Percentiles rank a stretch among this genome's conserved stretches.
Conservation (phyloP, 1,139 yeast genomes). For the Candida sp. region DNA sequence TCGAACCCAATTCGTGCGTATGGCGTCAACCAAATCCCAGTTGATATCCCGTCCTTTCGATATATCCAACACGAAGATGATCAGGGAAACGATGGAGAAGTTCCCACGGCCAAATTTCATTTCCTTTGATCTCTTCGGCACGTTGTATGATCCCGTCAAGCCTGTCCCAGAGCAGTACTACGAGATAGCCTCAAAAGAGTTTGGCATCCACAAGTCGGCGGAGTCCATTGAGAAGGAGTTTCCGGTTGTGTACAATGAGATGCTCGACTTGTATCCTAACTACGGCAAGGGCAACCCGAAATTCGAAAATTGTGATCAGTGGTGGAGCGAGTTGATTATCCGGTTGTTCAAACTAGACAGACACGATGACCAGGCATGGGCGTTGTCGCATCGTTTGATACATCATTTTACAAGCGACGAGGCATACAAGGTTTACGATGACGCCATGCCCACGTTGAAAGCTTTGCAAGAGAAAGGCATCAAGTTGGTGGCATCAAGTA, state of each 20-base stretch:
- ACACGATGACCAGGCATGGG: slow-evolving; percentile 20
- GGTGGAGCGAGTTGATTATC: slow-evolving; percentile 64
- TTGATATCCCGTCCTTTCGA: slow-evolving; percentile 33
- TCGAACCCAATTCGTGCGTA: slow-evolving; percentile 4
- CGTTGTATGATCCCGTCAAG: slow-evolving; percentile 60
- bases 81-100: slow-evolving; percentile 30
- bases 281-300: slow-evolving; percentile 53
- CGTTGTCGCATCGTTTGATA: slow-evolving; percentile 44
- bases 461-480: slow-evolving; percentile 33
- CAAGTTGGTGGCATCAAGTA: slow-evolving; percentile 53
- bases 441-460: slow-evolving; percentile 52
- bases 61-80: slow-evolving; percentile 24
- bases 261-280: slow-evolving; percentile 51
- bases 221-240: slow-evolving; percentile 31
- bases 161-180: slow-evolving; percentile 60
- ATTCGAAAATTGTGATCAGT: slow-evolving; percentile 37
- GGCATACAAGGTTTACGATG: slow-evolving; percentile 59
- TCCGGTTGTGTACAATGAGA: slow-evolving; percentile 27
- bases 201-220: slow-evolving; percentile 43
- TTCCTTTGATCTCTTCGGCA: slow-evolving; percentile 72
- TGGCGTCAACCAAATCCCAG: slow-evolving; percentile 8
- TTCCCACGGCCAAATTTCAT: slow-evolving; percentile 53
- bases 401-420: slow-evolving; percentile 49
- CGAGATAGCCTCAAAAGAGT: slow-evolving; percentile 41
- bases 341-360: slow-evolving; percentile 38